These are phyloP conservation scores for Salicornia ramosissima DNA, from an alignment of 148 eudicot species.

Conservation along the genomic window DNA sequence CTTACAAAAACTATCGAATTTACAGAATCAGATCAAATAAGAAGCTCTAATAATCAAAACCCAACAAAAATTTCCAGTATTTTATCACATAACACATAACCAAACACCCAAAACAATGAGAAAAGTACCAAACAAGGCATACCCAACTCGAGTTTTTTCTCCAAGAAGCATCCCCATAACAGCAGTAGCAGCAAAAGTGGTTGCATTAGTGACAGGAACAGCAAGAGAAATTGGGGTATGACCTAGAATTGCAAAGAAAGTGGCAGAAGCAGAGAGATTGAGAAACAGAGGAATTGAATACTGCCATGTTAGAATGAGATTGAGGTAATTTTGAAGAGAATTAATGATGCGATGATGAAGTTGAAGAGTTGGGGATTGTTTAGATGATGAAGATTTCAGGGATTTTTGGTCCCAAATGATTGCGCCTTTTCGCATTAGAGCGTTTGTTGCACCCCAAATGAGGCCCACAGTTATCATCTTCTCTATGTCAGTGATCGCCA, in stretches of 20 bases:
- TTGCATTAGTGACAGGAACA: slow-evolving; percentile 91
- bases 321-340: slow-evolving; percentile 46
- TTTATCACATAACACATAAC: slow-evolving; percentile 48
- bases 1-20: neutral
- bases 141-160: slow-evolving; percentile 44
- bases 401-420: slow-evolving; percentile 52
- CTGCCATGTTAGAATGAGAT: slow-evolving; percentile 61
- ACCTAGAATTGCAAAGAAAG: slow-evolving; percentile 67
- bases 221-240: slow-evolving; percentile 64
- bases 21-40: slow-evolving; percentile 10
- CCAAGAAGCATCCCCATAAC: slow-evolving; percentile 57
- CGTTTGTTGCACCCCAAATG: slow-evolving; percentile 85
- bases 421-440: slow-evolving; percentile 65
- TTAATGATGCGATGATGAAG: slow-evolving; percentile 21
- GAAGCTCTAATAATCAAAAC: neutral
- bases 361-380: slow-evolving; percentile 15
- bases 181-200: slow-evolving; percentile 81
- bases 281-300: slow-evolving; percentile 67
- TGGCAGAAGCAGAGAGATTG: slow-evolving; percentile 71
- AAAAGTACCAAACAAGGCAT: slow-evolving; percentile 61
- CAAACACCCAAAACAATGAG: slow-evolving; percentile 66
- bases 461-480: slow-evolving; percentile 84
- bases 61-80: neutral
- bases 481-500: slow-evolving; percentile 46
- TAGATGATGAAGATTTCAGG: slow-evolving; percentile 29